Conservation (phyloP, 192 early-diverging fungal genomes). For the Umbelopsis vinacea region DNA sequence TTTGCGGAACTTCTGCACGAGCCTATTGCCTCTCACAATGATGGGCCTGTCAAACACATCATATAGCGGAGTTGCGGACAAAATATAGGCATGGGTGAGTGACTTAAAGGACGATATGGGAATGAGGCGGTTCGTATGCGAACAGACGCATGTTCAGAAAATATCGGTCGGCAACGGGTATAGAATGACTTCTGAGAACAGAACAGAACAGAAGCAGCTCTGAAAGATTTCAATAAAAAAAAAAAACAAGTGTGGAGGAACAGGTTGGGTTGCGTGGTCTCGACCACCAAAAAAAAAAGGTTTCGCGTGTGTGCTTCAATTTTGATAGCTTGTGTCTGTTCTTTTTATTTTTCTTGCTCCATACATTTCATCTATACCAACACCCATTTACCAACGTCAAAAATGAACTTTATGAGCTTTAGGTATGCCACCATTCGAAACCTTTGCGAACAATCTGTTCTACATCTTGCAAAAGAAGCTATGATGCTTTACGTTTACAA, state of each 20-base stretch:
- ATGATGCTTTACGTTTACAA: background rate
- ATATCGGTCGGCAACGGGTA: too few relatives aligned
- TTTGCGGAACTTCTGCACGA: background rate
- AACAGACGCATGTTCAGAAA: too few relatives aligned
- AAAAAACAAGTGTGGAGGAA: background rate
- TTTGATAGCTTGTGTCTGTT: background rate
- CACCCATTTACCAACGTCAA: background rate
- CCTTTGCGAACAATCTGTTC: background rate
- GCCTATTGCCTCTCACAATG: background rate
- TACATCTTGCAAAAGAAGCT: background rate
- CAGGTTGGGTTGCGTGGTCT: background rate
- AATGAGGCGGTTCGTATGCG: too few relatives aligned
- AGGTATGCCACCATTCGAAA: background rate
- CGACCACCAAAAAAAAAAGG: background rate
- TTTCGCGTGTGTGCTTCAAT: conserved; percentile 18
- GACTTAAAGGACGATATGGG: too few relatives aligned
- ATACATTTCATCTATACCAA: conserved; percentile 8
- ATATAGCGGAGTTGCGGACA: background rate
- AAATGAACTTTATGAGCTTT: conserved; percentile 22
- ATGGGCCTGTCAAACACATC: background rate
- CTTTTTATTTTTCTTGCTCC: background rate
- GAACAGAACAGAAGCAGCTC: background rate
- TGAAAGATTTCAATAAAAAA: background rate
- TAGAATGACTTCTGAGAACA: too few relatives aligned
- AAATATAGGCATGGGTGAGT: background rate